Evolutionary conservation across 2,329 filamentous ascomycete genomes (phyloP), one percentile per base, ranked within the genome.

Genomic region (Davidsoniella neocaledoniae): DNA sequence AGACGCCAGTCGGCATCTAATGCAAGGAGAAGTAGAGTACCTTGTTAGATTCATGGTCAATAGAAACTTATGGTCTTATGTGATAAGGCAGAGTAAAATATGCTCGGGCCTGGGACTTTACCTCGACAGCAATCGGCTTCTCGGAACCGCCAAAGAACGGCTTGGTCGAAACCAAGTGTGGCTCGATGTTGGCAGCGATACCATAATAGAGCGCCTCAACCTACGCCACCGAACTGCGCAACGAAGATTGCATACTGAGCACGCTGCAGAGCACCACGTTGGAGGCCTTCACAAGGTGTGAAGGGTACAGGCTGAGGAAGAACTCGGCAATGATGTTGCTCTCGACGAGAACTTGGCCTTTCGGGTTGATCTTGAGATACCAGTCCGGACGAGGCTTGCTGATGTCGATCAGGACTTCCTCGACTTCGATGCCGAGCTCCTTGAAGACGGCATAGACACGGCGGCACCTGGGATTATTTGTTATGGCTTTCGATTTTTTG

Each of bases 331-430:
- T 77, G 54, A 90, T 74, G 55, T 68, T 77, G 2, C 81, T 86
- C 62, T 91, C 85, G 48, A 74, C 77, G 58, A 91, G 69, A 60
- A 84, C 80, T 54, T 87, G 74, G 12, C 86, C 86, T 51, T 83
- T 77, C 56, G 84, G 83, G 66, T 90, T 88, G 60, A 91, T 66
- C 47, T 79, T 68, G 7, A 91, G 73, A 61, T 90, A 91, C 69
- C 80, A 84, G 37, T 74, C 68, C 25, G 81, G 77, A 8, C 85
- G 77, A 0, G 85, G 84, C 8, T 64, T 72, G 56, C 66, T 63
- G 43, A 91, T 70, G 61, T 90, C 81, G 57, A 93, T 83, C 51
- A 77, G 75, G 53, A 83, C 77, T 56, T 86, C 79, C 51, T 84
- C 77, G 57, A 76, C 84, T 0, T 74, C 68, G 26, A 87, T 59